phyloP scores from a whole-genome alignment of 768 basidiomycete genomes.

The Leccinum broughii region DNA sequence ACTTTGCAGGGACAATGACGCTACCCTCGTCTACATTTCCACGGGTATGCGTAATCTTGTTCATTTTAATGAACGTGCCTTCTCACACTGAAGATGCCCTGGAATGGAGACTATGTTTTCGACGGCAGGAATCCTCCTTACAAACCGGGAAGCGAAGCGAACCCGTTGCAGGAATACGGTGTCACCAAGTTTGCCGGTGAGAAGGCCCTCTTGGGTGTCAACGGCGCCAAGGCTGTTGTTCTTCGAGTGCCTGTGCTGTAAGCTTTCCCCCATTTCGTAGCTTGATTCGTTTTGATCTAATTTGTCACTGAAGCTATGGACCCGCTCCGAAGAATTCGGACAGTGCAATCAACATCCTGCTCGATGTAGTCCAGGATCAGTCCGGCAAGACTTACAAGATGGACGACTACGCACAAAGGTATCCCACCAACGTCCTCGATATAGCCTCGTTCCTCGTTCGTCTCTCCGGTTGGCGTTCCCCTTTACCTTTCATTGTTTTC shows the following conservation, averaged over 20 bases:
- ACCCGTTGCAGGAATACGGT: constrained; percentile 90
- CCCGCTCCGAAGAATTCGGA: constrained; percentile 83
- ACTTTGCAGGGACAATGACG: constrained; percentile 60
- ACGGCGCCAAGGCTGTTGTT: constrained; percentile 61
- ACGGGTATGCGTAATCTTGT: constrained; percentile 53
- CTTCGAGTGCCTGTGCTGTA: constrained; percentile 90
- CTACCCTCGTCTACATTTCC: constrained; percentile 86
- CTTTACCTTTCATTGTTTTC: background rate
- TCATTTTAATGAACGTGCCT: background rate
- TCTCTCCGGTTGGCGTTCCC: constrained; percentile 54
- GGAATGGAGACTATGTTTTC: constrained; percentile 83
- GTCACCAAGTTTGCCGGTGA: constrained; percentile 87
- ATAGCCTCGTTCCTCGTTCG: constrained; percentile 84
- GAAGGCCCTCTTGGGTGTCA: constrained; percentile 62
- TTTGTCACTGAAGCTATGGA: constrained; percentile 68
- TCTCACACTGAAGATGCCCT: constrained; percentile 11
- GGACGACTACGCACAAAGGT: constrained; percentile 93
- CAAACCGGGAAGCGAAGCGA: constrained; percentile 64
- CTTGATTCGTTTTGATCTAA: background rate
- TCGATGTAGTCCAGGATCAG: constrained; percentile 85
- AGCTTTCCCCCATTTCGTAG: constrained; percentile 21
- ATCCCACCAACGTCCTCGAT: constrained; percentile 89
- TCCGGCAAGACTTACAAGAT: constrained; percentile 89
- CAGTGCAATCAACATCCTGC: constrained; percentile 83
- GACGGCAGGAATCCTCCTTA: constrained; percentile 94